Conservation (phyloP, 1,139 yeast species). For the Tardiomyces blankii region DNA sequence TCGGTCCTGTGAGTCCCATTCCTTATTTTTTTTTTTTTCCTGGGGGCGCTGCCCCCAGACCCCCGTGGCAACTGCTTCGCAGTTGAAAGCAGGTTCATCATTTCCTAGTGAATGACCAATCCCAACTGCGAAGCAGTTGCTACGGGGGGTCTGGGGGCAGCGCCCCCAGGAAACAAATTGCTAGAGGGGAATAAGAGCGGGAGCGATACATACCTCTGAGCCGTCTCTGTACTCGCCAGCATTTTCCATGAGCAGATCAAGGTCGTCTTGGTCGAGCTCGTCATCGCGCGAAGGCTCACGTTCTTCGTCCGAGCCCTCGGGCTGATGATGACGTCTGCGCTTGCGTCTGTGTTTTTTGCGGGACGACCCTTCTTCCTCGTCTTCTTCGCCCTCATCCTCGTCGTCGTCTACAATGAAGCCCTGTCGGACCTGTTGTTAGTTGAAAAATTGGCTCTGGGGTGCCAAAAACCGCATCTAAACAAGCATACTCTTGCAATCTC, state of each 20-base stretch:
- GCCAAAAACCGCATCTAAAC: neutral
- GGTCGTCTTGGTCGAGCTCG: slow-evolving; percentile 86
- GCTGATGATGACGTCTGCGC: slow-evolving; percentile 14
- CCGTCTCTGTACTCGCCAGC: slow-evolving; percentile 50
- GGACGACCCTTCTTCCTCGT: slow-evolving; percentile 25
- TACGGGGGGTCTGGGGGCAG: no score
- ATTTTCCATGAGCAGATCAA: slow-evolving; percentile 83
- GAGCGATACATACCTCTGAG: slow-evolving; percentile 16
- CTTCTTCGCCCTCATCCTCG: slow-evolving; percentile 48
- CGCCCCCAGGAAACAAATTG: no score
- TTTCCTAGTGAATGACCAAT: no score
- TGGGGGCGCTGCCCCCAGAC: no score
- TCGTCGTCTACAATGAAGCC: slow-evolving; percentile 94
- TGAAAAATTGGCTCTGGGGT: neutral
- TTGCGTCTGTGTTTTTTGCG: slow-evolving; percentile 16
- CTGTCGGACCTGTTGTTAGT: slow-evolving; percentile 46
- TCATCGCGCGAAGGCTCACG: slow-evolving; percentile 34
- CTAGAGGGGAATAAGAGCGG: no score
- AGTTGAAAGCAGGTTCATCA: no score
- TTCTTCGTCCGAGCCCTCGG: slow-evolving; percentile 8
- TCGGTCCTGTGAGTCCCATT: no score
- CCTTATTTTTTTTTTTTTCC: no score
- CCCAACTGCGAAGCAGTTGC: no score
- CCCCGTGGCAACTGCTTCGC: no score
- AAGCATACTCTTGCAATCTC: slow-evolving; percentile 23